A percentile compares a stretch with the other conserved stretches of the same genome.
phyloP scores from a whole-genome alignment of 441 rosid genomes.

The Populus hybrid region DNA sequence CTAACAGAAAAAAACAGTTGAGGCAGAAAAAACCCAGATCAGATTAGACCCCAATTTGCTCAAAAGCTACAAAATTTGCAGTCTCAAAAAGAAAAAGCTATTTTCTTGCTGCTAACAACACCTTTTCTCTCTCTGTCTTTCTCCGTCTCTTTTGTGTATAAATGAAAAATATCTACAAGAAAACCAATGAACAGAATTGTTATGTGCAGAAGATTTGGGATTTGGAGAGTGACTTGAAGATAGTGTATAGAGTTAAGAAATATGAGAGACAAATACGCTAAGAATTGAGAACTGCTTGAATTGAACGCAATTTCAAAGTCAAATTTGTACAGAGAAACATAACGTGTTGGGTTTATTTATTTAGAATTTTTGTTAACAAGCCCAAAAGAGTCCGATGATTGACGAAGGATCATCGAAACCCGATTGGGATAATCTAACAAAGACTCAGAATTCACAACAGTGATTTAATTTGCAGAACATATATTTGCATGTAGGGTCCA shows the following conservation, averaged over 20 bases:
- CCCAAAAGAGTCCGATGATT: slow-evolving; percentile 19
- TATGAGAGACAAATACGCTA: slow-evolving; percentile 29
- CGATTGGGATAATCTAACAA: slow-evolving; percentile 13
- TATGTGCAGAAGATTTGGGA: neutral
- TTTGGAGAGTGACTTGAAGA: neutral
- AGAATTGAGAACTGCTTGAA: slow-evolving; percentile 35
- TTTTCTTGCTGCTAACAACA: slow-evolving; percentile 15
- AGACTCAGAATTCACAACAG: slow-evolving; percentile 8
- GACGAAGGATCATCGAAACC: slow-evolving; percentile 31
- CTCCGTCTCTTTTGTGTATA: slow-evolving; percentile 6
- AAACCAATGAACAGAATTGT: neutral
- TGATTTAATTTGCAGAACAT: slow-evolving; percentile 1
- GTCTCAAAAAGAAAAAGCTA: slow-evolving; percentile 12
- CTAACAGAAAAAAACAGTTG: slow-evolving; percentile 24
- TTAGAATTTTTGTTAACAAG: slow-evolving; percentile 8
- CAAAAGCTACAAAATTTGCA: slow-evolving; percentile 24
- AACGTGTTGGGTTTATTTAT: neutral
- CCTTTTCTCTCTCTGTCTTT: neutral
- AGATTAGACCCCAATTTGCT: slow-evolving; percentile 54
- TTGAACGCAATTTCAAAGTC: slow-evolving; percentile 54
- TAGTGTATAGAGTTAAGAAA: slow-evolving; percentile 9
- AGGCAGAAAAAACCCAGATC: slow-evolving; percentile 45
- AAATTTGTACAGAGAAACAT: slow-evolving; percentile 21
- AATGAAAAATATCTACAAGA: slow-evolving; percentile 13
- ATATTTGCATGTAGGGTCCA: slow-evolving; percentile 7